Base-by-base conservation (phyloP, 371 early-diverging fungal genomes). In the Mucor lusitanicus region DNA sequence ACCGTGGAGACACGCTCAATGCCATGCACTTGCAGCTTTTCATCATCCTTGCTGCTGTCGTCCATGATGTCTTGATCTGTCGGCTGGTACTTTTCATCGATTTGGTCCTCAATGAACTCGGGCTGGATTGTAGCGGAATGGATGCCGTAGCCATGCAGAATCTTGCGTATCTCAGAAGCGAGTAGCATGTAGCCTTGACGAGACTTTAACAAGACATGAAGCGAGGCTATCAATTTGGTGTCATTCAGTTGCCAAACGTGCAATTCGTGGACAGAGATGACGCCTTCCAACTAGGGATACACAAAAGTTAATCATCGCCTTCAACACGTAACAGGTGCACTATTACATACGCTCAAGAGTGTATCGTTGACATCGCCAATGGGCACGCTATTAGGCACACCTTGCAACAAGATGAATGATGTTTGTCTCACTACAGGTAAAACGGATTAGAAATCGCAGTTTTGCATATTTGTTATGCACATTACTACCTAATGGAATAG, bases 171-270 rank as follows among this genome's bases (percentile, higher is more conserved):
- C 11, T 81, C 59, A 3, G 85, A 73, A 6, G 94, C 93, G 9
- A 94, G 72, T 11, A 54, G 44, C 90, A 86, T 91, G 68, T 90
- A 89, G 39, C 73, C 72, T 50, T 79, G 70, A 32, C 85, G 82
- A 17, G 85, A 81, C n/a, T 78, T 76, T 27, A 94, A 72, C 15
- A 87, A 75, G 0, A 96, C 88, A 76, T 97, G 97, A 15, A 95
- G 88, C 0, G 94, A 91, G 0, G 94, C 94, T 57, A 96, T 88
- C 58, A 85, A 75, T 70, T 96, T 94, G 61, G 88, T 90, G 56
- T 95, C 94, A 30, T 92, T 91, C 61, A 97, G 76, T 71, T 94
- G 93, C 96, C 97, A 97, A 25, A 97, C 92, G 70, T 97, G 97
- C n/a, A 97, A 68, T 63, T 97, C 97, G 69, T 97, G 97, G 35